Conservation (phyloP, 2,329 filamentous ascomycete species). For the Myrmaecium sp. region DNA sequence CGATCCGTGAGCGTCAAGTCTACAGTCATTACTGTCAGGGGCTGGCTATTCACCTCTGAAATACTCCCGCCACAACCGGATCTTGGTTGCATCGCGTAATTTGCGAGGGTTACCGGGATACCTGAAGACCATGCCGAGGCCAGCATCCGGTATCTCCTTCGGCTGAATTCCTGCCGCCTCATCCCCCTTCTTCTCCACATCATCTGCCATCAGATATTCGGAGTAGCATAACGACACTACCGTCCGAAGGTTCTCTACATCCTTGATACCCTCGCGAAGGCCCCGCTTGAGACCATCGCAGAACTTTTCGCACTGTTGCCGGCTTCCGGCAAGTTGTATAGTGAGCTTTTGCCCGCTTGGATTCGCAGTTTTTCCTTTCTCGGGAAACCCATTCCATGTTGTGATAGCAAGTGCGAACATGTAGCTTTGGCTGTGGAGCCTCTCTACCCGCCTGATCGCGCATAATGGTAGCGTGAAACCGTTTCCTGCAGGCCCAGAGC, state of each 20-base stretch:
- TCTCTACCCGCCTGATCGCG: slow-evolving; percentile 78
- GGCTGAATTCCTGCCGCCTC: slow-evolving; percentile 26
- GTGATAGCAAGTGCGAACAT: slow-evolving; percentile 87
- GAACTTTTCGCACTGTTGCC: slow-evolving; percentile 82
- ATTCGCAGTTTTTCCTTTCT: slow-evolving; percentile 30
- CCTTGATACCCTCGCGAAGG: slow-evolving; percentile 69
- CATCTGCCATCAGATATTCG: slow-evolving; percentile 36
- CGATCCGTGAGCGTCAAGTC: background rate
- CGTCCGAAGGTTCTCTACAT: slow-evolving; percentile 66
- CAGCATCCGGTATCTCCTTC: slow-evolving; percentile 64
- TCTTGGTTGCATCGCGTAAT: slow-evolving; percentile 86
- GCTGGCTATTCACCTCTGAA: slow-evolving; percentile 40
- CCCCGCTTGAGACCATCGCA: slow-evolving; percentile 91
- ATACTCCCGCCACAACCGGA: slow-evolving; percentile 95
- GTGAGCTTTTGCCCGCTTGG: slow-evolving; percentile 56
- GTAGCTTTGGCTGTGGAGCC: slow-evolving; percentile 82
- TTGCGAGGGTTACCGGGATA: slow-evolving; percentile 94
- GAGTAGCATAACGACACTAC: slow-evolving; percentile 81
- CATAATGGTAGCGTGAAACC: slow-evolving; percentile 90
- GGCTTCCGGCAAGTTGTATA: slow-evolving; percentile 75
- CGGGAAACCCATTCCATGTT: slow-evolving; percentile 61
- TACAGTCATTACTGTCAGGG: background rate
- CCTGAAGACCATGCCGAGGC: slow-evolving; percentile 77
- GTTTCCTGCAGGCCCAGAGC: slow-evolving; percentile 82
- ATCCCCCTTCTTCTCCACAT: slow-evolving; percentile 19